Evolutionary conservation across 306 rosid genomes (phyloP), one percentile per base, ranked within the genome.

Genomic region (Hippophae gyantsensis): DNA sequence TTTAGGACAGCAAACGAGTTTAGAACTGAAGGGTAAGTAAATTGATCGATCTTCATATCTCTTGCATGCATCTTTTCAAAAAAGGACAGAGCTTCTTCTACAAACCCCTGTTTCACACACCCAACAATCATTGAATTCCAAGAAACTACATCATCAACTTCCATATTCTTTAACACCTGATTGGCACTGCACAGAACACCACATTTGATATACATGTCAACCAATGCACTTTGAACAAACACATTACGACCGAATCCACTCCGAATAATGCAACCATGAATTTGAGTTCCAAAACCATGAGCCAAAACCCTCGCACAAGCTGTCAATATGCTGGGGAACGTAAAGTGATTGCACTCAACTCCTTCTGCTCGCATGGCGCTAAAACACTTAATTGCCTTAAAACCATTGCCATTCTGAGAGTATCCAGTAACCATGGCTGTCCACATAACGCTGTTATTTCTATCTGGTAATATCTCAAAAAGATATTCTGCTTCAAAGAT

Each of bases 111-210:
- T 65, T 83, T 71, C 60, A 81, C 92, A 68, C 85, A 83, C 66
- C 98, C 96, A 71, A 87, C 87, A 56, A 90, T 85, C 87, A 85
- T 76, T 26, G 96, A 85, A 70, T 92, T 92, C 87, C 92, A 92
- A 3, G 96, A 87, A 52, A 92, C 75, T 48, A 83, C 74, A 60
- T 87, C 87, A 10, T 79, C 89, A 42, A 58, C 69, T 67, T 81
- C 87, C 98, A 90, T 87, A 51, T 58, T 65, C 66, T 76, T 79
- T 45, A 90, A 60, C 18, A 69, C 64, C 38, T 27, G 74, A 70
- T 61, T 85, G 44, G 95, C 96, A 66, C 75, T 67, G 6, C 3
- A 27, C 58, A 83, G 67, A 62, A 78, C 80, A 60, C 95, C 95
- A 14, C 96, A 87, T 81, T 90, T 87, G 6, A 87, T 78, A 56